These are phyloP conservation scores for Sphagnum fallax DNA, from an alignment of 228 moss, liverwort and hornwort genomes.

Conservation along the genomic window DNA sequence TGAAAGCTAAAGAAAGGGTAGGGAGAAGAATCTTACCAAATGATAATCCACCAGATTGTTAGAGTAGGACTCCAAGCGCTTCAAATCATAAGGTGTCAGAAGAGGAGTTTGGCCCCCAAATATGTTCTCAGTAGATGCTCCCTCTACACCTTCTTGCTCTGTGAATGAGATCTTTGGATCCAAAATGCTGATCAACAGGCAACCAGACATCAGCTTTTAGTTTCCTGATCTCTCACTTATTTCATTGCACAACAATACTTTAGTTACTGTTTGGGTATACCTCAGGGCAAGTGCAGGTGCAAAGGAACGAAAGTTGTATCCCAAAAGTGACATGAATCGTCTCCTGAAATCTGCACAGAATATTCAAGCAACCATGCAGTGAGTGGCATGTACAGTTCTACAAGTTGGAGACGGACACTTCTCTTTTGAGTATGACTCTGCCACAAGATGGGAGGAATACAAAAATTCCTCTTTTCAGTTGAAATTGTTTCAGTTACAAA, in stretches of 20 bases:
- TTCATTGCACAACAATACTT: too few relatives aligned
- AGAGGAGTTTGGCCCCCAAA: constrained; percentile 67
- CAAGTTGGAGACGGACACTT: too few relatives aligned
- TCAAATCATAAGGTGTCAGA: constrained; percentile 91
- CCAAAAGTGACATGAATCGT: constrained; percentile 78
- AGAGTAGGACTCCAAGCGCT: constrained; percentile 85
- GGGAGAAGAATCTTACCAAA: constrained; percentile 37
- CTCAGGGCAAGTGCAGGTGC: constrained; percentile 79
- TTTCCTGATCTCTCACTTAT: too few relatives aligned
- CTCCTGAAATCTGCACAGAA: constrained; percentile 74
- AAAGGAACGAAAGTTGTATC: constrained; percentile 70
- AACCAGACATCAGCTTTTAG: neutral
- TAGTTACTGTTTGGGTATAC: constrained; percentile 11
- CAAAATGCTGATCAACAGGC: constrained; percentile 46
- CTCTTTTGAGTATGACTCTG: too few relatives aligned
- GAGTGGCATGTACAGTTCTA: too few relatives aligned
- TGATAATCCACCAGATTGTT: constrained; percentile 95
- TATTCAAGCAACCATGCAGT: neutral
- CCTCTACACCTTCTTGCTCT: constrained; percentile 58
- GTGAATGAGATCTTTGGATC: constrained; percentile 74
- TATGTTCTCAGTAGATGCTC: constrained; percentile 62
- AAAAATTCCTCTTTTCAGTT: too few relatives aligned
- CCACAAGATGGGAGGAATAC: too few relatives aligned
- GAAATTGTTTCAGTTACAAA: too few relatives aligned
- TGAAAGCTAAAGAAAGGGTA: too few relatives aligned